Percentiles rank a stretch among this genome's conserved stretches.
Conservation (phyloP, 2,329 filamentous ascomycete species). For the Pyrenophora teres region DNA sequence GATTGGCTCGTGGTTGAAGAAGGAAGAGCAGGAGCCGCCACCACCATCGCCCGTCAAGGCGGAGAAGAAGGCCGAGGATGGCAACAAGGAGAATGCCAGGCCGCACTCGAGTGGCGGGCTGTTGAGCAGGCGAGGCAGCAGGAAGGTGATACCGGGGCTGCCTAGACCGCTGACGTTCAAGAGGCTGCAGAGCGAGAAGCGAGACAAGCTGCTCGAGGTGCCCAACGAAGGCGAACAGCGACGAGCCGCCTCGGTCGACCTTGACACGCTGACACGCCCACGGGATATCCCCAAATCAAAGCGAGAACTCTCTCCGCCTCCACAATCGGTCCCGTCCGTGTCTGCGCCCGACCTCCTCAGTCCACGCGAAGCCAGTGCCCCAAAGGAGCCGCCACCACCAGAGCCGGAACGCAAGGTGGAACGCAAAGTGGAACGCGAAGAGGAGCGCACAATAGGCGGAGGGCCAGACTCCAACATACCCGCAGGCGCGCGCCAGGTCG, state of each 20-base stretch:
- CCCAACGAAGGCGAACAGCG: constrained; percentile 68
- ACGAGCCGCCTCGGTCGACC: constrained; percentile 71
- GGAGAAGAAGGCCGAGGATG: constrained; percentile 11
- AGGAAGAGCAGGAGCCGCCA: constrained; percentile 43
- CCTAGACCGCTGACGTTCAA: constrained; percentile 79
- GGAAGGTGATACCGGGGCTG: constrained; percentile 76
- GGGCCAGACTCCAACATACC: constrained; percentile 38
- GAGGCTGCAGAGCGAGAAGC: constrained; percentile 79
- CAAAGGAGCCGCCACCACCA: constrained; percentile 27
- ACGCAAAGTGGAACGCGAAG: not conserved
- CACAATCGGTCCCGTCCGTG: constrained; percentile 42
- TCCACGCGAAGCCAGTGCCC: constrained; percentile 31
- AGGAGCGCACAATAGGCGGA: constrained; percentile 37
- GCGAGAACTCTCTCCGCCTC: constrained; percentile 51
- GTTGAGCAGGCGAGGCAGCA: constrained; percentile 38
- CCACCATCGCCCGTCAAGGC: constrained; percentile 8
- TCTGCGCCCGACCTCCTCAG: constrained; percentile 49
- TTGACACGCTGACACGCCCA: too few relatives aligned
- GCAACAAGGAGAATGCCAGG: constrained; percentile 22
- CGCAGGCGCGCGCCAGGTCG: constrained; percentile 42
- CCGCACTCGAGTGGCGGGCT: constrained; percentile 42
- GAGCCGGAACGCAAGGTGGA: not conserved
- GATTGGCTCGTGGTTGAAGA: constrained; percentile 49
- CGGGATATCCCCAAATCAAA: constrained; percentile 28
- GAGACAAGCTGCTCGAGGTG: constrained; percentile 72